Base-by-base conservation (phyloP, 345 rosid species). In the Lepidium didymum region DNA sequence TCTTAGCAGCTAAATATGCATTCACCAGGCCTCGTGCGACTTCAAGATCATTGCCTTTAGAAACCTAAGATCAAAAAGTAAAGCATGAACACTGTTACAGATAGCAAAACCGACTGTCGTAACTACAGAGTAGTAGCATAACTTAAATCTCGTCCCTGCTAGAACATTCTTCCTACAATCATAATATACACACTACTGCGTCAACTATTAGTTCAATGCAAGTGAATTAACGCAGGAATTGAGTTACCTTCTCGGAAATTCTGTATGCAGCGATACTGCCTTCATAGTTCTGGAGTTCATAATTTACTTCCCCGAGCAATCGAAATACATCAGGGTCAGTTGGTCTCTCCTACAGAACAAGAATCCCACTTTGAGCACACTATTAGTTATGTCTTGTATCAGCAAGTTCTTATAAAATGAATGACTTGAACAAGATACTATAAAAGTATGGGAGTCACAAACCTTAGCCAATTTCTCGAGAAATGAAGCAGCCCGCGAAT, bases 271-370 rank as follows among this genome's bases (percentile, higher is more conserved):
- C 85, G 60, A 70, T 84, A 79, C 98, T 93, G 56, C 98, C 94
- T 36, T 85, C 94, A 78, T 84, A 93, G 82, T 90, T 96, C 78
- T 81, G 78, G 41, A 93, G 96, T 75, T 85, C 88, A 76, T 77
- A 90, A 78, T 90, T 93, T 56, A 88, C 89, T 78, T 93, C 97
- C 63, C 96, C 98, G 66, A 90, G 90, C 90, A 93, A 86, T 72
- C 88, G 86, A 40, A 83, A 86, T 55, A 87, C 94, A 44, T 88
- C 92, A 64, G 94, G 91, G 75, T 88, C 96, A 27, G 65, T 78
- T 59, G 89, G 85, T 75, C 87, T 90, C 69, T 76, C 94, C 98
- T 93, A 78, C 60, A 73, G 70, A 78, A 53, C 50, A 77, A 75
- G 46, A 64, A 70, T 43, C 59, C 18, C 35, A 77, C 44, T 43